Evolutionary conservation across 257 asterid genomes (phyloP), one percentile per base, ranked within the genome.

Genomic region (Cruciata laevipes): DNA sequence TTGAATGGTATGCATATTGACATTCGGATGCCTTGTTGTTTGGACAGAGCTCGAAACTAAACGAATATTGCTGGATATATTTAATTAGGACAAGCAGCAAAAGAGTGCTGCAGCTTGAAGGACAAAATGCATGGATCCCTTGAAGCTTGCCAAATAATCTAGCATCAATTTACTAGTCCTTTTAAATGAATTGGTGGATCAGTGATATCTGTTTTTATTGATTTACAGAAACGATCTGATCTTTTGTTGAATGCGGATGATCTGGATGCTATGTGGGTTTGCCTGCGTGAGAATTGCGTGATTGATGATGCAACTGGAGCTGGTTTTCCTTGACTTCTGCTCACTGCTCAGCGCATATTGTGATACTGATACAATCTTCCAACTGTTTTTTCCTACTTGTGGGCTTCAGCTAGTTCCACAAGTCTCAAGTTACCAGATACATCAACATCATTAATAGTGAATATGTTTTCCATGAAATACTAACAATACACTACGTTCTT

Each of bases 251-350:
- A 94, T 91, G 99, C 96, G 63, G 99, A 94, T 77, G 99, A 94
- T 77, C 80, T 94, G 86, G 99, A 94, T 78, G 96, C 98, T 53
- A 94, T 94, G 99, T 94, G 99, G 99, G 95, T 94, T 75, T 90
- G 98, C 80, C 80, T 94, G 71, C 83, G 99, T 66, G 99, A 90
- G 83, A 94, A 94, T 82, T 94, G 99, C 25, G 99, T 90, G 51
- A 94, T 94, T 42, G 99, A 94, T 81, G 99, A 94, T 87, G 96
- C 96, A 75, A 94, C 96, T 71, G 96, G 99, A 70, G 98, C 99
- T 94, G 99, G 99, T 94, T 94, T 72, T 94, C 98, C 17, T 72
- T 89, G 81, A 87, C 99, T 65, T 90, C 99, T 83, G 98, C n/a
- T n/a, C n/a, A n/a, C n/a, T n/a, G n/a, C 98, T 55, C 96, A 90